phyloP scores from a whole-genome alignment of 768 basidiomycete species.

The Boletus edulis region DNA sequence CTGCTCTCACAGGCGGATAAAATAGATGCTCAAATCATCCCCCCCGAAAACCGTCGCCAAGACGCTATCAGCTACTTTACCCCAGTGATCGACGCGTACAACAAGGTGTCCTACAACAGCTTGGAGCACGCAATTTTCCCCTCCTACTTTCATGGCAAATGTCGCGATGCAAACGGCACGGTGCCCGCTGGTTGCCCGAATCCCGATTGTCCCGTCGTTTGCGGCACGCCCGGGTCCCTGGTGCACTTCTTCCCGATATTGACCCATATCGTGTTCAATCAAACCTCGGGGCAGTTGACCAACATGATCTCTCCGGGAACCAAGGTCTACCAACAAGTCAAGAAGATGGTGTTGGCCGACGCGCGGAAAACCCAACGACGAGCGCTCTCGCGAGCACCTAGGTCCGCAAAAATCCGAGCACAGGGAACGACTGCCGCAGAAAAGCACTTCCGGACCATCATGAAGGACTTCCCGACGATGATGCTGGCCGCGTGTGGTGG shows the following conservation, averaged over 20 bases:
- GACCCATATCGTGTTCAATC: slow-evolving; percentile 46
- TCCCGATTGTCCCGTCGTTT: slow-evolving; percentile 74
- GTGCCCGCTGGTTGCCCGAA: slow-evolving; percentile 75
- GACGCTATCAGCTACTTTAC: slow-evolving; percentile 37
- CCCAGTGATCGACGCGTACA: slow-evolving; percentile 49
- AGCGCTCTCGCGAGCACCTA: slow-evolving; percentile 6
- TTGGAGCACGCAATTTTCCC: slow-evolving; percentile 64
- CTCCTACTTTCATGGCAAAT: slow-evolving; percentile 75
- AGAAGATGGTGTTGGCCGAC: slow-evolving; percentile 40
- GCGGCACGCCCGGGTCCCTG: slow-evolving; percentile 80
- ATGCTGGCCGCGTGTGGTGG: slow-evolving; percentile 48
- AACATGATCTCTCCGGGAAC: slow-evolving; percentile 37
- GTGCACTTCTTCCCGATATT: slow-evolving; percentile 63
- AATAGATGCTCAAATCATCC: slow-evolving; percentile 34
- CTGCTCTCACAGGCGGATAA: slow-evolving; percentile 31
- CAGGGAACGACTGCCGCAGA: slow-evolving; percentile 18
- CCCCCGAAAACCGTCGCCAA: slow-evolving; percentile 21
- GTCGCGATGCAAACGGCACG: slow-evolving; percentile 47
- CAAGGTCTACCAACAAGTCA: slow-evolving; percentile 41
- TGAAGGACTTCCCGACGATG: slow-evolving; percentile 30
- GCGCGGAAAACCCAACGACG: slow-evolving; percentile 17
- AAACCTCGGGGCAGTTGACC: slow-evolving; percentile 36
- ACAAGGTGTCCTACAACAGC: slow-evolving; percentile 38
- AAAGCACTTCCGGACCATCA: slow-evolving; percentile 30
- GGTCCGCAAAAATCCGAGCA: slow-evolving; percentile 15